phyloP scores from a whole-genome alignment of 768 basidiomycete genomes.

The Lactarius deliciosus region DNA sequence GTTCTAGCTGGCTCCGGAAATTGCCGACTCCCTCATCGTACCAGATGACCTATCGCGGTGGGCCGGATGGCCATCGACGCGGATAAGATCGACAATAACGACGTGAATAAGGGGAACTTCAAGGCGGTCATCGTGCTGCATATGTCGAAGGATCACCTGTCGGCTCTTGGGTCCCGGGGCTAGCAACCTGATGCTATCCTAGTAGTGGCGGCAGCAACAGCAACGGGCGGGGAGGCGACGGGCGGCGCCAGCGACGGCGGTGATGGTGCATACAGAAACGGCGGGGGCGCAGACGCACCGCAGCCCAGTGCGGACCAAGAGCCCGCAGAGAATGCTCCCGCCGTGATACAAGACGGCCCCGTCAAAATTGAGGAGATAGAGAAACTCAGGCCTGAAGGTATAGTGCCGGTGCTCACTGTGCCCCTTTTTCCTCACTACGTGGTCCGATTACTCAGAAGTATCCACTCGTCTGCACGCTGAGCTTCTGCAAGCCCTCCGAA shows the following conservation, averaged over 20 bases:
- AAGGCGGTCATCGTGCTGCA: no score
- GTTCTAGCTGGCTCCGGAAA: slow-evolving; percentile 51
- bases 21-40: slow-evolving; percentile 60
- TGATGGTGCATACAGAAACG: neutral
- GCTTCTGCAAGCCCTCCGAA: no score
- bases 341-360: neutral
- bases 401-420: no score
- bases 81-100: no score
- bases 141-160: no score
- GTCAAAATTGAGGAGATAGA: slow-evolving; percentile 19
- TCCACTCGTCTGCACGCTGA: no score
- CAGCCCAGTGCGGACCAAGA: slow-evolving; percentile 30
- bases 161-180: no score
- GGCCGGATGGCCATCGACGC: no score
- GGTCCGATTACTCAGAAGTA: neutral
- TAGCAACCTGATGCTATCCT: no score
- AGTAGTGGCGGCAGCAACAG: no score
- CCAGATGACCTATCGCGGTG: slow-evolving; percentile 57
- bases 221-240: neutral
- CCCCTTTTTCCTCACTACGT: neutral
- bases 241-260: neutral
- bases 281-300: slow-evolving; percentile 2
- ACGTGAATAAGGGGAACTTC: no score
- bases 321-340: slow-evolving; percentile 24
- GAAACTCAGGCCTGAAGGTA: slow-evolving; percentile 35